Evolutionary conservation across 1,139 yeast species (phyloP), one percentile per base, ranked within the genome.

Genomic region (Candida freyschussii): DNA sequence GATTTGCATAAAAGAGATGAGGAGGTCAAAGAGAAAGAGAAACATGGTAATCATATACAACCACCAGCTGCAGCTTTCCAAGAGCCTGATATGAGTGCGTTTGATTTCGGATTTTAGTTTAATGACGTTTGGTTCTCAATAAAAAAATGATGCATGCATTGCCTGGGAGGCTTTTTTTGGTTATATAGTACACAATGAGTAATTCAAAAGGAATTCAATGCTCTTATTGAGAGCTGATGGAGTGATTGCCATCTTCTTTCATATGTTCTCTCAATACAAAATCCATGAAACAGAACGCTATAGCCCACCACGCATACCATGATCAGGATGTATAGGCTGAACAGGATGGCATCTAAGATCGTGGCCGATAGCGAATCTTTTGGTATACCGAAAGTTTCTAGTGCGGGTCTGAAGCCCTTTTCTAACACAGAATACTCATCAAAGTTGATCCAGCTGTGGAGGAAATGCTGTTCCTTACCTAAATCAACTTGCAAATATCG

Each of bases 81-180:
- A 43, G 93, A 82, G 52, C 89, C 89, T 0, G 91, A 82, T 51
- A 80, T 82, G 91, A 77, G 85, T 52, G 70, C 87, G 0, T 82
- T 82, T 52, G 69, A 69, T 38, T 80, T 80, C 57, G 83, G 82
- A 1, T 50, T 49, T 26, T 50, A 29, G 7, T 21, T n/a, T 21
- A 21, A 12, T n/a, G 12, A 21, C 12, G 12, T 13, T 7, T n/a
- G n/a, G n/a, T n/a, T n/a, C n/a, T n/a, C n/a, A n/a, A 17, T 8
- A 15, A 13, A 4, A 18, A 15, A 4, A 24, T 13, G 11, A 13
- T 13, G 9, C 11, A 14, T 24, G 13, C 7, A n/a, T 13, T 13
- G 6, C 22, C 11, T 17, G 13, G 17, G 15, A 16, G 8, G 14
- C 6, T 13, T 11, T 10, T 4, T 13, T 12, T 19, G 17, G 13